Percentiles rank a stretch among this genome's conserved stretches.
Conservation (phyloP, 176 grass and related monocot genomes). For the Calamus simplicifolius region DNA sequence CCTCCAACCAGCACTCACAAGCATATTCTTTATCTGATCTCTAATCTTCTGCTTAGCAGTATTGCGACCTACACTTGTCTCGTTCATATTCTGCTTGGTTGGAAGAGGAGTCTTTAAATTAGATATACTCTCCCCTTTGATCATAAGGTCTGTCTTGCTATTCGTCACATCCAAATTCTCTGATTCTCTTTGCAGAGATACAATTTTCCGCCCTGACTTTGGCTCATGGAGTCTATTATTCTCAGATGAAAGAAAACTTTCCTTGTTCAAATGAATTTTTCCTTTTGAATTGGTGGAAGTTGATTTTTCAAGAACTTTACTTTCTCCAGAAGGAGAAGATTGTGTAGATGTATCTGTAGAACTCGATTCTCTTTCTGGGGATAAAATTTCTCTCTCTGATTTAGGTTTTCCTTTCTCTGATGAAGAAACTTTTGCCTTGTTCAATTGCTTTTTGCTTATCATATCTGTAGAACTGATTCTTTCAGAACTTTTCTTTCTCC, state of each 20-base stretch:
- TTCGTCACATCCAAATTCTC: not conserved
- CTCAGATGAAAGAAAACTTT: constrained; percentile 34
- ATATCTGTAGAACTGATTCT: constrained; percentile 28
- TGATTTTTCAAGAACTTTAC: too few species aligned
- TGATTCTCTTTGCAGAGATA: not conserved
- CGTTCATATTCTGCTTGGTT: constrained; percentile 29
- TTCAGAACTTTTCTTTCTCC: constrained; percentile 28
- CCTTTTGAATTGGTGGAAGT: too few species aligned
- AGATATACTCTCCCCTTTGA: constrained; percentile 12
- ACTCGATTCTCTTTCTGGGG: not conserved
- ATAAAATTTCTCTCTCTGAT: not conserved
- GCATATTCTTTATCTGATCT: constrained; percentile 59
- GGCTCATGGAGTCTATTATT: constrained; percentile 16
- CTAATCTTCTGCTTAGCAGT: constrained; percentile 63
- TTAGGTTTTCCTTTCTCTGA: constrained; percentile 21
- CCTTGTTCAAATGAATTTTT: constrained; percentile 30
- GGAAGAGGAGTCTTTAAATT: not conserved
- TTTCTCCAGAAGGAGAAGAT: too few species aligned
- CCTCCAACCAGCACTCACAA: constrained; percentile 73
- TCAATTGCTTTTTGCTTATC: not conserved
- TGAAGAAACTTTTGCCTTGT: constrained; percentile 40
- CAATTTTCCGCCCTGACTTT: not conserved
- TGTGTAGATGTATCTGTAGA: too few species aligned
- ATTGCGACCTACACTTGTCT: constrained; percentile 35
- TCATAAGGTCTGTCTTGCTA: not conserved